These are phyloP conservation scores for Macadamia tetraphylla DNA, from an alignment of 164 flowering plant species.

Conservation along the genomic window DNA sequence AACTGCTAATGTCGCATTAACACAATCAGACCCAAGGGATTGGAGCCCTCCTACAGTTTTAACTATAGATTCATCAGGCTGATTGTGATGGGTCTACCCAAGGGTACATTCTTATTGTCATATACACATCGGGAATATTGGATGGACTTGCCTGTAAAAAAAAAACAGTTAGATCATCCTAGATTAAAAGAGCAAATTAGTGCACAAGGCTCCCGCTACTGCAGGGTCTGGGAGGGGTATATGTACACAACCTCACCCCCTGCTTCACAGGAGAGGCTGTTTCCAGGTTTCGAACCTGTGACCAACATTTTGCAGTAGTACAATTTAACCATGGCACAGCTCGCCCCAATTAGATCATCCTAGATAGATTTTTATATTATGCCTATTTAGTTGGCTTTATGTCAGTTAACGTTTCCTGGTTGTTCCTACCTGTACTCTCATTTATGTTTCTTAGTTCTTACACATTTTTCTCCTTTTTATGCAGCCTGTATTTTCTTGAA, in stretches of 20 bases:
- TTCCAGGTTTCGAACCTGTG: too few species aligned
- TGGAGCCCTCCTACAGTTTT: background rate
- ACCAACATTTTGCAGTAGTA: too few species aligned
- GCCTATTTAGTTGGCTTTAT: background rate
- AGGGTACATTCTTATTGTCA: background rate
- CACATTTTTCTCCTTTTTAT: constrained; percentile 4
- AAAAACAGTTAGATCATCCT: background rate
- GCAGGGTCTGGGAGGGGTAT: too few species aligned
- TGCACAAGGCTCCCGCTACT: too few species aligned
- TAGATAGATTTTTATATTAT: background rate
- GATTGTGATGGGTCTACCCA: background rate
- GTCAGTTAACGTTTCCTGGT: background rate
- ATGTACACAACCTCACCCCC: too few species aligned
- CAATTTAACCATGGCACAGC: too few species aligned
- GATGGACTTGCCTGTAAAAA: background rate
- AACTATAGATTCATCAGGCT: background rate
- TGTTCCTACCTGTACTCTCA: background rate
- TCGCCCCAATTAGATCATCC: too few species aligned
- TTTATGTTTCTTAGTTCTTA: background rate
- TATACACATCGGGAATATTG: background rate
- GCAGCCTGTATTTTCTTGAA: constrained; percentile 83
- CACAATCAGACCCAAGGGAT: background rate
- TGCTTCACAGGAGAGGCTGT: too few species aligned
- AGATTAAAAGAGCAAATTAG: background rate
- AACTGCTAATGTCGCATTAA: background rate